A percentile compares a stretch with the other conserved stretches of the same genome.
phyloP scores from a whole-genome alignment of 2,329 filamentous ascomycete genomes.

The Graphilbum fragrans region DNA sequence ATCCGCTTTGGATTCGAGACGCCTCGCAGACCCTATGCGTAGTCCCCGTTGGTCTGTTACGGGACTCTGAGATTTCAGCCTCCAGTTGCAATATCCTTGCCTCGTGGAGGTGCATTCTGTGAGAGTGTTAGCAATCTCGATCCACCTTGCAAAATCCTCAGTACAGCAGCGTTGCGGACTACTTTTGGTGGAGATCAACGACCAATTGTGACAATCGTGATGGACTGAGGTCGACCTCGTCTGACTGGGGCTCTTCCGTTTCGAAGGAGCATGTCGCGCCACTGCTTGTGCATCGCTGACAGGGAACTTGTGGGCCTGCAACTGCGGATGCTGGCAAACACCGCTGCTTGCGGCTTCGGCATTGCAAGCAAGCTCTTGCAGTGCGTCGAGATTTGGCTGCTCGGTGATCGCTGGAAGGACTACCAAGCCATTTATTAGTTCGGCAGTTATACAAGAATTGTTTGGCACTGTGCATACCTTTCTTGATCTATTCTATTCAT shows the following conservation, averaged over 20 bases:
- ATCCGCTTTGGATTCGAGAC: too few species aligned
- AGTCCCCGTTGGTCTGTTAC: too few species aligned
- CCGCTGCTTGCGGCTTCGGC: constrained; percentile 3
- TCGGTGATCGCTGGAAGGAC: not conserved
- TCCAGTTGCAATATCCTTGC: not conserved
- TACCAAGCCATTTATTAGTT: too few species aligned
- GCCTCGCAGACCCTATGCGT: too few species aligned
- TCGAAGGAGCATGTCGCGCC: constrained; percentile 1
- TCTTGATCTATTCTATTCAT: too few species aligned
- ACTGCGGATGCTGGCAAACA: not conserved
- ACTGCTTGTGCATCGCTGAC: constrained; percentile 1
- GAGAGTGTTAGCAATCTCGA: too few species aligned
- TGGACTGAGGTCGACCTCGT: not conserved
- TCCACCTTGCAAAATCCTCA: not conserved
- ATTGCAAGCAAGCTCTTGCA: not conserved
- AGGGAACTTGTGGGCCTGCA: not conserved
- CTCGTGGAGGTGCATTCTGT: constrained; percentile 1
- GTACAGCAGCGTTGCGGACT: too few species aligned
- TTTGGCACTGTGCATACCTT: too few species aligned
- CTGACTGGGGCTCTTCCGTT: not conserved
- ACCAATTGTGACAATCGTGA: not conserved
- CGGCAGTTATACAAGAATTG: too few species aligned
- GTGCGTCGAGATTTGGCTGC: not conserved
- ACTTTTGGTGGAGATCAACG: not conserved
- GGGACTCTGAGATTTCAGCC: not conserved